Evolutionary conservation across 805 yeast genomes (phyloP), one percentile per base, ranked within the genome.

Genomic region (Priceomyces castillae): DNA sequence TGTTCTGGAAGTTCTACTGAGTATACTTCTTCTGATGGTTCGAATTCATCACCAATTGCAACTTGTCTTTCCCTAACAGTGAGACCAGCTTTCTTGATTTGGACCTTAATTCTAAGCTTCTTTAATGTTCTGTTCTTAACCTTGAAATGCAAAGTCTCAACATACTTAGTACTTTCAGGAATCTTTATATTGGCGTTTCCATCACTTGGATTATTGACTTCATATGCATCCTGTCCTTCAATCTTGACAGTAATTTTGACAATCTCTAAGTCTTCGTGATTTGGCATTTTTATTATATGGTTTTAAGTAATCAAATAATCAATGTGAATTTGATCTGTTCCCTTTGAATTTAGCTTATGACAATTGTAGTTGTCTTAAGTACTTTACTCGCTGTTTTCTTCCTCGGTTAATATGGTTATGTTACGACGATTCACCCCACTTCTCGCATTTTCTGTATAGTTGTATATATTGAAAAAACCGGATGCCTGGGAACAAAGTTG

Each of bases 121-220:
- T 57, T 57, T 46, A 69, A 51, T 18, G 57, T 48, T 34, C 51
- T 57, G 40, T 57, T 53, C 46, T 52, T 55, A 18, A 62, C 72
- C 35, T 49, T 51, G 52, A 70, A 70, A 39, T 62, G 59, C 23
- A 69, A 51, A 15, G 67, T 60, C 42, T 58, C 58, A 35, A 37
- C 41, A 47, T 66, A 69, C 43, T 60, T 64, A 22, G 69, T 55
- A 36, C 56, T 61, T 50, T 68, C 75, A 6, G 75, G 74, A 41
- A 70, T 60, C 41, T 50, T 50, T 50, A 67, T 44, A 17, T 56
- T 50, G 39, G 67, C 56, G 18, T 54, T 47, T 11, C 63, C 65
- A 3, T 48, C 57, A 9, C 61, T 71, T 14, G 46, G 47, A 20
- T 68, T 68, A 15, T 43, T 60, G 25, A 67, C 62, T 6, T 42